A percentile compares a stretch with the other conserved stretches of the same genome.
phyloP scores from a whole-genome alignment of 805 yeast genomes.

The Nakazawaea ernobii region DNA sequence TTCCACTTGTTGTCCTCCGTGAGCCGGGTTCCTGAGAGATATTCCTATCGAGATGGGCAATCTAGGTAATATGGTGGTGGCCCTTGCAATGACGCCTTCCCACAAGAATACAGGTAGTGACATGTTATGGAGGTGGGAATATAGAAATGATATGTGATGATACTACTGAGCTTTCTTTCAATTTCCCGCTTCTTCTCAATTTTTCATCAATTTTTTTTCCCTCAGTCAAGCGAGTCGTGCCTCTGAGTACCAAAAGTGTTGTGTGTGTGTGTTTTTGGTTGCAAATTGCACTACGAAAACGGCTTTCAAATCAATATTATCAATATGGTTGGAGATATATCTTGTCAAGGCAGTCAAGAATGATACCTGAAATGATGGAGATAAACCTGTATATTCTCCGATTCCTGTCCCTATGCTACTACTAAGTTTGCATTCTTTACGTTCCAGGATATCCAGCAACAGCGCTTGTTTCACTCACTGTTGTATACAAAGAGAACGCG shows the following conservation, averaged over 20 bases:
- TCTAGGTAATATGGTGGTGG: neutral
- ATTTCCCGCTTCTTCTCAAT: neutral
- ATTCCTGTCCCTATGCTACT: too few species aligned
- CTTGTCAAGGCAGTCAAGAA: too few species aligned
- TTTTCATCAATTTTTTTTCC: neutral
- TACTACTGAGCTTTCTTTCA: neutral
- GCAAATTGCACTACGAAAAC: too few species aligned
- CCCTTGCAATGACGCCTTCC: neutral
- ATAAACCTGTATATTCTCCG: too few species aligned
- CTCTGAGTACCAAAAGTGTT: too few species aligned
- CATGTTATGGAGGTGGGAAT: neutral
- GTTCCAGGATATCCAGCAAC: too few species aligned
- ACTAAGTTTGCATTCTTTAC: too few species aligned
- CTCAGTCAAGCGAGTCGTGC: neutral
- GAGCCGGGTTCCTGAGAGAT: slow-evolving; percentile 14
- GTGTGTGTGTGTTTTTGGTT: too few species aligned
- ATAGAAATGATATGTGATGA: neutral
- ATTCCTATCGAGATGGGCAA: slow-evolving; percentile 11
- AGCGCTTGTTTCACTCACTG: too few species aligned
- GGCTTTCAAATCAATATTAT: too few species aligned
- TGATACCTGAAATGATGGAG: too few species aligned
- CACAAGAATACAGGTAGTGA: neutral
- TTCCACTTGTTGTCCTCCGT: slow-evolving; percentile 9
- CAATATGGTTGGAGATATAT: too few species aligned
- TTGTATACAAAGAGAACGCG: neutral